Conservation (phyloP, 2,329 filamentous ascomycete genomes). For the Pezicula radicicola region DNA sequence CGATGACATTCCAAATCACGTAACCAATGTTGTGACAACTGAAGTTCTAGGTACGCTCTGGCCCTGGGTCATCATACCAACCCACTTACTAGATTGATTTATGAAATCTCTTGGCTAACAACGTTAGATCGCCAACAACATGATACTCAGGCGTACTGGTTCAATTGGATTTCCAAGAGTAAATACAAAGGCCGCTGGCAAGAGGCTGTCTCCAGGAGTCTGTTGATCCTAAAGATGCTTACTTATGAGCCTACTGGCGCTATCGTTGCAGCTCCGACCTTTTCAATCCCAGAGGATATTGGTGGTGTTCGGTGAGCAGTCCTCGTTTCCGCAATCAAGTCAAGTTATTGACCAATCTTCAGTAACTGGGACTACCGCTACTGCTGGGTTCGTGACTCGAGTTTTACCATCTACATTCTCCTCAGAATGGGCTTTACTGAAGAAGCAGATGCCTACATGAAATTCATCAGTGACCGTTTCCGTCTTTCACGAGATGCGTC, state of each 20-base stretch:
- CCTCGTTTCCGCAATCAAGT: neutral
- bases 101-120: constrained; percentile 36
- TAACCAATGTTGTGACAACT: constrained; percentile 39
- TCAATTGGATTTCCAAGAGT: constrained; percentile 68
- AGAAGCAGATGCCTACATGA: constrained; percentile 76
- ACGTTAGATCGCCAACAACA: constrained; percentile 50
- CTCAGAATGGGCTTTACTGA: constrained; percentile 72
- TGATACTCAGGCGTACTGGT: constrained; percentile 70
- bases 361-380: constrained; percentile 71
- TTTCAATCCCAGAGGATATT: constrained; percentile 72
- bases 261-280: constrained; percentile 73
- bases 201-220: constrained; percentile 65
- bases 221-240: constrained; percentile 73
- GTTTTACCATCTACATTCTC: constrained; percentile 76
- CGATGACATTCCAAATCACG: constrained; percentile 55
- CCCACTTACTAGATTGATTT: too few relatives aligned
- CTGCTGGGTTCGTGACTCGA: constrained; percentile 75
- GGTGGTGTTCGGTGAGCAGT: constrained; percentile 51
- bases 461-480: constrained; percentile 72
- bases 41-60: constrained; percentile 39
- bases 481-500: constrained; percentile 56
- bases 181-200: constrained; percentile 68
- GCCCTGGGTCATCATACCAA: constrained; percentile 36
- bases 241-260: constrained; percentile 78
- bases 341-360: constrained; percentile 1